Evolutionary conservation across 2,329 filamentous ascomycete genomes (phyloP).

Genomic region (Sclerotinia glacialis): DNA sequence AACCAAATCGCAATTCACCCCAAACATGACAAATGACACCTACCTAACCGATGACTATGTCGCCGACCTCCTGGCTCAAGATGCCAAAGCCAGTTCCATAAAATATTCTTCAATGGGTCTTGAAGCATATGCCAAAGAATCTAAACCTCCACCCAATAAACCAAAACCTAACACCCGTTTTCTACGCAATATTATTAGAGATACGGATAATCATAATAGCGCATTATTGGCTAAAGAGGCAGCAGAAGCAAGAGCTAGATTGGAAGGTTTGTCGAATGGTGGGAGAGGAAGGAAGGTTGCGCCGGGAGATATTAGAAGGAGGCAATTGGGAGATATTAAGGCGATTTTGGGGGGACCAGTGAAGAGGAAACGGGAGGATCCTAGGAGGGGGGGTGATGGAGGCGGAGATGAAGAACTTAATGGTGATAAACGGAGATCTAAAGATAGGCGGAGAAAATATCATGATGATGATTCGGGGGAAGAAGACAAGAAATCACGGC

Average conservation of each 20-base stretch:
- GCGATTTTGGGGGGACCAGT: conserved; percentile 49
- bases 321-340: conserved; percentile 60
- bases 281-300: conserved; percentile 45
- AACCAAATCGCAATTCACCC: background rate
- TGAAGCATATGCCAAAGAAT: conserved; percentile 58
- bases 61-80: conserved; percentile 72
- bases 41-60: conserved; percentile 74
- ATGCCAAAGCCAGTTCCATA: conserved; percentile 70
- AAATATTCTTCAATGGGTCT: conserved; percentile 74
- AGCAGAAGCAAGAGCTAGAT: conserved; percentile 69
- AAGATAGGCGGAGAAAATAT: conserved; percentile 12
- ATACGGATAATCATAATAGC: conserved; percentile 86
- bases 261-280: conserved; percentile 56
- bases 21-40: conserved; percentile 12
- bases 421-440: conserved; percentile 1
- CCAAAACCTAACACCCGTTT: conserved; percentile 93
- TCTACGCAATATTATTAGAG: conserved; percentile 80
- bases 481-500: conserved; percentile 22
- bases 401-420: conserved; percentile 12
- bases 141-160: conserved; percentile 52
- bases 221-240: conserved; percentile 81
- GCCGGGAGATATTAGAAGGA: conserved; percentile 51
- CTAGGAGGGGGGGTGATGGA: conserved; percentile 17
- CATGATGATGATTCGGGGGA: conserved; percentile 17
- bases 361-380: conserved; percentile 31